These are phyloP conservation scores for Pseudoneurospora amorphoporcata DNA, from an alignment of 495 filamentous ascomycete species.

Conservation along the genomic window DNA sequence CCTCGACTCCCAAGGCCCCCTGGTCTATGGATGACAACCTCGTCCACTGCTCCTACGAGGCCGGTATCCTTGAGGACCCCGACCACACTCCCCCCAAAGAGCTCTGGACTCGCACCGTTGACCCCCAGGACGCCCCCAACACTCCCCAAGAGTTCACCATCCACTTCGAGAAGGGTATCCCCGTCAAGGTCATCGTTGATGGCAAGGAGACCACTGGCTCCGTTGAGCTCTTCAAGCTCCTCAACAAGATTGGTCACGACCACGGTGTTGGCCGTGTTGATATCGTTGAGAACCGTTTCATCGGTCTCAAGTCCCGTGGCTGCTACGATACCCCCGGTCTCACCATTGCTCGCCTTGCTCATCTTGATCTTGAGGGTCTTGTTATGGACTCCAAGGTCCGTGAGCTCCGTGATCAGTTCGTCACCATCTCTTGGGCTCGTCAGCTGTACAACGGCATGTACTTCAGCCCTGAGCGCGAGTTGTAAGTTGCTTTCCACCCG, in stretches of 20 bases:
- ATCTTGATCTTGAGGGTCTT: slow-evolving; percentile 76
- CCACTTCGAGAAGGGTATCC: slow-evolving; percentile 77
- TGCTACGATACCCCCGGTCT: slow-evolving; percentile 75
- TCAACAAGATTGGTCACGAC: slow-evolving; percentile 66
- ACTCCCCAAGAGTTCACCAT: slow-evolving; percentile 67
- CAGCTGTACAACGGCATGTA: slow-evolving; percentile 74
- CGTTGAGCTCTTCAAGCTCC: slow-evolving; percentile 67
- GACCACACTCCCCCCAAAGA: slow-evolving; percentile 57
- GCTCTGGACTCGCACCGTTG: slow-evolving; percentile 78
- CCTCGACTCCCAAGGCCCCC: slow-evolving; percentile 70
- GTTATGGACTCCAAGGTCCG: slow-evolving; percentile 79
- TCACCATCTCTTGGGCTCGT: slow-evolving; percentile 66
- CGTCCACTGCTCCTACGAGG: slow-evolving; percentile 86
- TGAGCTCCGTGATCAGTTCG: slow-evolving; percentile 71
- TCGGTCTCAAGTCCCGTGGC: slow-evolving; percentile 67
- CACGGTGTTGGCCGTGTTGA: slow-evolving; percentile 83
- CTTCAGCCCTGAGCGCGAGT: slow-evolving; percentile 65
- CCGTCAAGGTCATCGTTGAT: slow-evolving; percentile 48
- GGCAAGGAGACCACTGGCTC: slow-evolving; percentile 62
- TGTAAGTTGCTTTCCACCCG: slow-evolving; percentile 2
- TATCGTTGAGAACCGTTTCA: slow-evolving; percentile 61
- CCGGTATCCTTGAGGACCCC: slow-evolving; percentile 65
- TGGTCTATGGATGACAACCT: slow-evolving; percentile 86
- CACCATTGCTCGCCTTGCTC: slow-evolving; percentile 64
- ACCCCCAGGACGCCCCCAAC: slow-evolving; percentile 67